Conservation (phyloP, 2,329 filamentous ascomycete species). For the Trichoderma citrinoviride region DNA sequence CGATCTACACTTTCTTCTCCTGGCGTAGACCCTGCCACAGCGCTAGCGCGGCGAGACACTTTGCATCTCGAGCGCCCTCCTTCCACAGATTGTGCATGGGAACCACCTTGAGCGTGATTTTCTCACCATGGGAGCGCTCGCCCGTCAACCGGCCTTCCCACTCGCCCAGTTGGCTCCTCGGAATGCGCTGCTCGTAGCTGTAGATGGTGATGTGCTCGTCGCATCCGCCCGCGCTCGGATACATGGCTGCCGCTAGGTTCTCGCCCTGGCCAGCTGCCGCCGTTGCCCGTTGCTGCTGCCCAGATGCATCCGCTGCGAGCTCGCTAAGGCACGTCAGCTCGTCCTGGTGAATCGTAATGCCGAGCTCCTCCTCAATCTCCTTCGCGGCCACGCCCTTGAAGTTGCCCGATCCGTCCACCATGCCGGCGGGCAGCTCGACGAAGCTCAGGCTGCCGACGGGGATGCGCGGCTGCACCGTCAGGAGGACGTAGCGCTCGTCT, state of each 20-base stretch:
- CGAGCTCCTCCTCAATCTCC: conserved; percentile 61
- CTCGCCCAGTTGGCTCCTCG: conserved; percentile 48
- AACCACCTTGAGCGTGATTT: conserved; percentile 60
- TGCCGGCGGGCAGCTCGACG: conserved; percentile 57
- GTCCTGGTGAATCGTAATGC: conserved; percentile 48
- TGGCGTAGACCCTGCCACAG: conserved; percentile 56
- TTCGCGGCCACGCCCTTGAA: conserved; percentile 58
- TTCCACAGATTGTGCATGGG: conserved; percentile 56
- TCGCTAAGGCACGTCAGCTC: conserved; percentile 53
- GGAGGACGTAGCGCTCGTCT: conserved; percentile 53
- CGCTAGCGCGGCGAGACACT: conserved; percentile 58
- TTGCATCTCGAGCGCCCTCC: conserved; percentile 56
- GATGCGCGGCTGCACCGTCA: conserved; percentile 60
- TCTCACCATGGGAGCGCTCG: conserved; percentile 57
- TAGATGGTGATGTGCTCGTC: conserved; percentile 61
- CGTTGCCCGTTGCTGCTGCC: conserved; percentile 12
- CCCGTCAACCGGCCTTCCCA: conserved; percentile 60
- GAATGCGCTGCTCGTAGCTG: conserved; percentile 52
- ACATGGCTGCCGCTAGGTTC: conserved; percentile 49
- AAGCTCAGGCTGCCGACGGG: conserved; percentile 54
- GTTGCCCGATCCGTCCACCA: conserved; percentile 53
- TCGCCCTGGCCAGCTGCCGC: conserved; percentile 27
- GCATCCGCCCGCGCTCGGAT: conserved; percentile 57
- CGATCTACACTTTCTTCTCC: conserved; percentile 42
- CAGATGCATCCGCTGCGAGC: conserved; percentile 38